Evolutionary conservation across 169 alveolate genomes (phyloP).

Genomic region (Blepharisma undulans): DNA sequence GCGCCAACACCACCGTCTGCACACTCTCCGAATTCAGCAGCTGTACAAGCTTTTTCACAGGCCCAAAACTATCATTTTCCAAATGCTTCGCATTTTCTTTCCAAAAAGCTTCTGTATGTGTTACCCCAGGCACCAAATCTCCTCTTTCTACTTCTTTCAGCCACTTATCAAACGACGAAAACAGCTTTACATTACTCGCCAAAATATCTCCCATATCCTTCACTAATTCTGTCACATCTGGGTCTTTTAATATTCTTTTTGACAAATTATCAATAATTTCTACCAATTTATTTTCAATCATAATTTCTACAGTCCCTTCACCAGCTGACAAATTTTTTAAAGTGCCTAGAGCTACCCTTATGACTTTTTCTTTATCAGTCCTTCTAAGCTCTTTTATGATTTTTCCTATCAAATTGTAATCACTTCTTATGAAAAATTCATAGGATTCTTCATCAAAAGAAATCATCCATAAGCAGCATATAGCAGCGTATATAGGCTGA

Average conservation of each 20-base stretch:
- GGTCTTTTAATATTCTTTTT: conserved; percentile 35
- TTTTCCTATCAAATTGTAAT: conserved; percentile 2
- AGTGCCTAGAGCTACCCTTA: conserved; percentile 14
- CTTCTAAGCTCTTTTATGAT: conserved; percentile 18
- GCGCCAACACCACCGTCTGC: conserved; percentile 29
- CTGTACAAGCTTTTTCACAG: conserved; percentile 17
- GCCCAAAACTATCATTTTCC: conserved; percentile 13
- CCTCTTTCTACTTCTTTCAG: conserved; percentile 34
- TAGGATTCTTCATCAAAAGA: background rate
- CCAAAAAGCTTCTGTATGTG: conserved; percentile 39
- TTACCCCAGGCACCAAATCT: conserved; percentile 30
- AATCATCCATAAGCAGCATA: conserved; percentile 28
- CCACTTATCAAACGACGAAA: conserved; percentile 37
- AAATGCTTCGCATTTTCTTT: conserved; percentile 41
- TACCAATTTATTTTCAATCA: background rate
- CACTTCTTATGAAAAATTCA: background rate
- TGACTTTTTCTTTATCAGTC: conserved; percentile 34
- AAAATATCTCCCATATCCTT: background rate
- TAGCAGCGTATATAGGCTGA: conserved; percentile 18
- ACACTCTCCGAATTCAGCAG: background rate
- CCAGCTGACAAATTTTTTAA: background rate
- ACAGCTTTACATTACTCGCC: background rate
- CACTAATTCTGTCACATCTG: conserved; percentile 20
- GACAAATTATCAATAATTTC: conserved; percentile 23
- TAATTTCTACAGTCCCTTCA: conserved; percentile 15